Evolutionary conservation across 495 filamentous ascomycete species (phyloP).

Genomic region (Lentithecium fluviatile): DNA sequence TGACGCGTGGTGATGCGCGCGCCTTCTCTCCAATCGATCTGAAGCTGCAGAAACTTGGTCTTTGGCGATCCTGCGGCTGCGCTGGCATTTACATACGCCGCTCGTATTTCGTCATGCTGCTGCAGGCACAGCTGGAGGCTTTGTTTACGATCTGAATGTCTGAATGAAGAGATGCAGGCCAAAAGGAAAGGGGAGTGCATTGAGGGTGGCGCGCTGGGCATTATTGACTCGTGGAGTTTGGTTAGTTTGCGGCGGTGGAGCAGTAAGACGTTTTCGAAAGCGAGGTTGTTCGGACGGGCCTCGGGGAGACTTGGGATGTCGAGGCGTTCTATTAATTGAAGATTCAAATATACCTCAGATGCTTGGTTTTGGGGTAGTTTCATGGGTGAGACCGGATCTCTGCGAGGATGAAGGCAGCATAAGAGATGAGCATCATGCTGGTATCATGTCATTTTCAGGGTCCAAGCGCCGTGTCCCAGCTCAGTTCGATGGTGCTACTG

Average conservation of each 20-base stretch:
- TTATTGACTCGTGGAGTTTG: not conserved
- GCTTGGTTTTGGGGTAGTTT: too few species aligned
- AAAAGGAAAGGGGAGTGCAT: not conserved
- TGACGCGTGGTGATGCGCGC: slow-evolving; percentile 1
- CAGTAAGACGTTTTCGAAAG: too few species aligned
- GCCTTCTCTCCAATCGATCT: too few species aligned
- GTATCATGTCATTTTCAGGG: not conserved
- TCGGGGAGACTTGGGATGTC: too few species aligned
- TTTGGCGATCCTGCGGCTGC: not conserved
- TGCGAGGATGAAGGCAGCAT: too few species aligned
- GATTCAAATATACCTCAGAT: too few species aligned
- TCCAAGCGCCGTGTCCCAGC: not conserved
- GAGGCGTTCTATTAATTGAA: too few species aligned
- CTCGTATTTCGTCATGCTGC: not conserved
- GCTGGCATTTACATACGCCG: slow-evolving; percentile 11
- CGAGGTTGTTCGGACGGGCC: too few species aligned
- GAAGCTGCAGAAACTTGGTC: slow-evolving; percentile 30
- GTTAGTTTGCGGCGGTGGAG: not conserved
- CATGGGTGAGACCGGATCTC: too few species aligned
- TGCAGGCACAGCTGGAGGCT: not conserved
- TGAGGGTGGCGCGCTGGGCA: not conserved
- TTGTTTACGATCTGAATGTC: not conserved
- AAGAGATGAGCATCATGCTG: not conserved
- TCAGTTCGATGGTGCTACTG: too few species aligned
- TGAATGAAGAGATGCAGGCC: not conserved